Base-by-base conservation (phyloP, 1,284 basidiomycete species). In the Butyriboletus appendiculatus region DNA sequence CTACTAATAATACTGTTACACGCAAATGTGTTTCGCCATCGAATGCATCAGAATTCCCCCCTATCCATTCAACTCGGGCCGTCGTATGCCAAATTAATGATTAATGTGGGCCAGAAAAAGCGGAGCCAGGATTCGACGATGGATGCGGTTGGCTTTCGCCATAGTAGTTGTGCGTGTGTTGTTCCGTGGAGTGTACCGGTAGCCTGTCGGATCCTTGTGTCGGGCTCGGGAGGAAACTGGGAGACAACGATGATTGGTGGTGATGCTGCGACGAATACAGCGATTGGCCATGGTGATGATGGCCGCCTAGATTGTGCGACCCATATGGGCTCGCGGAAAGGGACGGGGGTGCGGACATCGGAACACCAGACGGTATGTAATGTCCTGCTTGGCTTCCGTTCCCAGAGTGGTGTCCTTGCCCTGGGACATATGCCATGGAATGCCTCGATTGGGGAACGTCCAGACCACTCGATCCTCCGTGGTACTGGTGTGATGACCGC, bases 321-420 rank as follows among this genome's bases (percentile, higher is more conserved):
- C 72, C 74, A 59, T 78, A 83, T 2, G 77, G 78, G 58, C 77
- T 76, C 47, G 66, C 69, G 22, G 77, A 72, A 60, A 81, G 67
- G 52, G 78, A 73, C 26, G 81, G 71, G 1, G 80, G 75, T 16
- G 80, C 80, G 26, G 81, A 80, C 53, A 83, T 73, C 7, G 81
- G 80, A 34, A 82, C 74, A 14, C 79, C 78, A 50, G 78, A 77
- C 41, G 74, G 68, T 53, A 78, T 67, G 48, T 76, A 72, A 38
- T 66, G 70, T 58, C 59, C 66, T 52, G 77, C 76, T 42, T 68
- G 70, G 39, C 57, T 50, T 28, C 64, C 59, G 40, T 66, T 64
- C 55, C 70, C 70, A 58, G 67, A 59, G 57, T 72, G 70, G 55
- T 73, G 70, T 18, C 59, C 58, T 28, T 69, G 67, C n/a, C 68